Conservation (phyloP, 192 early-diverging fungal species). For the Chytriomyces hyalinus region DNA sequence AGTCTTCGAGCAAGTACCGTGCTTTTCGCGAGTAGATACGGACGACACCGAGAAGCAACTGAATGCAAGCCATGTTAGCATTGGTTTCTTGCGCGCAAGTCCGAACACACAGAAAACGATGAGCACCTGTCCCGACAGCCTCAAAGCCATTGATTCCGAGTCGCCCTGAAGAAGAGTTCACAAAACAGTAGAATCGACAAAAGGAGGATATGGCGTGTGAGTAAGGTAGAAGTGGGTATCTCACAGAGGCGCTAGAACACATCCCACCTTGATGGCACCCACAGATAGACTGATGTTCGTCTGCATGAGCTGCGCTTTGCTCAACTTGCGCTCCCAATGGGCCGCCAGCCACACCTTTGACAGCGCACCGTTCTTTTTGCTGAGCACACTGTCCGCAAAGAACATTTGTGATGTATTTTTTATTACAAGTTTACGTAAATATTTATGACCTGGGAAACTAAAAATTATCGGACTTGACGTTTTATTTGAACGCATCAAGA, state of each 20-base stretch:
- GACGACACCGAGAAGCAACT: constrained; percentile 92
- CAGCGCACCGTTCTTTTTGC: constrained; percentile 71
- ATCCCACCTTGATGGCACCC: constrained; percentile 57
- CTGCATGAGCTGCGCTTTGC: constrained; percentile 91
- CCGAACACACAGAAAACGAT: too few species aligned
- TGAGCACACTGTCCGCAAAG: constrained; percentile 51
- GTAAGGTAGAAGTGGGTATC: too few species aligned
- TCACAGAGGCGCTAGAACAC: too few species aligned
- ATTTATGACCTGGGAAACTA: constrained; percentile 5
- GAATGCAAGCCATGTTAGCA: constrained; percentile 31
- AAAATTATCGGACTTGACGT: constrained; percentile 34
- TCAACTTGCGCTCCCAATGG: constrained; percentile 96
- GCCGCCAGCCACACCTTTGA: constrained; percentile 98
- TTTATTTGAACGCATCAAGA: constrained; percentile 11
- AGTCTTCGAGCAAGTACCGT: constrained; percentile 95
- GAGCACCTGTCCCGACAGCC: constrained; percentile 74
- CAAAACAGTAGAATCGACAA: too few species aligned
- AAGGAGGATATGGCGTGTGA: too few species aligned
- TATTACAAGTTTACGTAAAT: background rate
- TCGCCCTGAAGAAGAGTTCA: too few species aligned
- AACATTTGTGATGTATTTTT: constrained; percentile 44
- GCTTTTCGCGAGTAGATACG: constrained; percentile 97
- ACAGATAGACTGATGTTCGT: constrained; percentile 90
- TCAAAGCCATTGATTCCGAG: constrained; percentile 80
- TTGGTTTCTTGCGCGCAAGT: too few species aligned